Evolutionary conservation across 371 early-diverging fungal species (phyloP).

Genomic region (Rhizopus stolonifer): DNA sequence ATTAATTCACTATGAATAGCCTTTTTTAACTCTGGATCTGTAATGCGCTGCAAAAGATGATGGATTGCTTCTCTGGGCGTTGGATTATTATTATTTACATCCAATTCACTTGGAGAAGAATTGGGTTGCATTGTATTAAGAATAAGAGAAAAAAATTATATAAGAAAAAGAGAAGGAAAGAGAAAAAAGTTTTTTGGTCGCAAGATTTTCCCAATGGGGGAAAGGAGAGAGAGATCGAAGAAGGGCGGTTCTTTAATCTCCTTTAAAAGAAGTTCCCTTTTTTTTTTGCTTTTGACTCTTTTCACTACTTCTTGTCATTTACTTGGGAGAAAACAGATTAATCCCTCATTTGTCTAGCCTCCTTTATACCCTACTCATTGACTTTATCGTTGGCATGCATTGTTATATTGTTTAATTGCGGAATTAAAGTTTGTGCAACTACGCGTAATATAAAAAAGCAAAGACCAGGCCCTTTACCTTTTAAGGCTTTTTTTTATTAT

Average conservation of each 20-base stretch:
- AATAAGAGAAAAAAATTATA: background rate
- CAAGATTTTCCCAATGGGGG: conserved; percentile 2
- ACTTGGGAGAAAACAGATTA: background rate
- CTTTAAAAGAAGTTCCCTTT: background rate
- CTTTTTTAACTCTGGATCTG: conserved; percentile 24
- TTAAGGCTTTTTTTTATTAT: background rate
- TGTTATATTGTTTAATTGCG: too few species aligned
- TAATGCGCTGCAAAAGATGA: conserved; percentile 14
- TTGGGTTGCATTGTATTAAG: background rate
- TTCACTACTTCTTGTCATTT: too few species aligned
- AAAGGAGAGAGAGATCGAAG: background rate
- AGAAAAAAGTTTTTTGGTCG: background rate
- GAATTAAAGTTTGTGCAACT: too few species aligned
- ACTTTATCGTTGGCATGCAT: background rate
- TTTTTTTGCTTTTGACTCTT: background rate
- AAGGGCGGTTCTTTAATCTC: conserved; percentile 1
- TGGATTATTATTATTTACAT: too few species aligned
- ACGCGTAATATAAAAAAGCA: too few species aligned
- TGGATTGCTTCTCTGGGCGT: conserved; percentile 13
- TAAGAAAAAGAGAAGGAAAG: background rate
- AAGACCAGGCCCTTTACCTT: background rate
- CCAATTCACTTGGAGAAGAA: too few species aligned
- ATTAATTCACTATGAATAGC: conserved; percentile 31
- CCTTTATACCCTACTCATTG: background rate
- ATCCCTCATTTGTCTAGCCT: too few species aligned